Evolutionary conservation across 805 yeast species (phyloP).

Genomic region (Monosporozyma aquatica): DNA sequence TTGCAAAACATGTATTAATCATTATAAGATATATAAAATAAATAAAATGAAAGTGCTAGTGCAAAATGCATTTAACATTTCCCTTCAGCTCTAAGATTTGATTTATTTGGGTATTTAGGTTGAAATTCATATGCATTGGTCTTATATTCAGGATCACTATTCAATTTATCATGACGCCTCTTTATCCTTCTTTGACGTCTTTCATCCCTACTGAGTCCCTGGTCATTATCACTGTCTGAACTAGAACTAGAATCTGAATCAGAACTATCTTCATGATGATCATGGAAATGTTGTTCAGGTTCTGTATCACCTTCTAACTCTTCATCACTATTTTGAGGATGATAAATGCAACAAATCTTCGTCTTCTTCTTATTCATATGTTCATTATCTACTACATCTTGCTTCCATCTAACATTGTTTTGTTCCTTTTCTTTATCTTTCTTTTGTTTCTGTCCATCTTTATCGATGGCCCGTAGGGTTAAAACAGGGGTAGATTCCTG

Average conservation of each 20-base stretch:
- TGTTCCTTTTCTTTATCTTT: slow-evolving; percentile 1
- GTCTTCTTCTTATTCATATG: slow-evolving; percentile 80
- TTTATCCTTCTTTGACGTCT: slow-evolving; percentile 29
- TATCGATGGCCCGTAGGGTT: slow-evolving; percentile 1
- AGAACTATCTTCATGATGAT: slow-evolving; percentile 14
- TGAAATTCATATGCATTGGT: slow-evolving; percentile 88
- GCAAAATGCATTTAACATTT: background rate
- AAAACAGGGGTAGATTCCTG: slow-evolving; percentile 3
- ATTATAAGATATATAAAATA: no score
- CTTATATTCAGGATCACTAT: slow-evolving; percentile 27
- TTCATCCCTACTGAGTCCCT: slow-evolving; percentile 26
- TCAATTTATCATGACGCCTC: slow-evolving; percentile 26
- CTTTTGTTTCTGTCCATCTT: slow-evolving; percentile 12
- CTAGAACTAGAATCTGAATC: slow-evolving; percentile 22
- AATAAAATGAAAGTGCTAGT: no score
- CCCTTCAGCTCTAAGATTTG: slow-evolving; percentile 9
- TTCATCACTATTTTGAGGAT: slow-evolving; percentile 60
- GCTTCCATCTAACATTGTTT: slow-evolving; percentile 69
- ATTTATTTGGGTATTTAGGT: slow-evolving; percentile 44
- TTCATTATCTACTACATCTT: slow-evolving; percentile 85
- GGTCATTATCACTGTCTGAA: slow-evolving; percentile 36
- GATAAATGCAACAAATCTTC: slow-evolving; percentile 81
- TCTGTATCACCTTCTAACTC: slow-evolving; percentile 30
- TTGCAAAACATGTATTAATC: no score
- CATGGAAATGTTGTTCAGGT: slow-evolving; percentile 21